A percentile compares a stretch with the other conserved stretches of the same genome.
phyloP scores from a whole-genome alignment of 1,284 basidiomycete genomes.

The Puccinia brachypodii region DNA sequence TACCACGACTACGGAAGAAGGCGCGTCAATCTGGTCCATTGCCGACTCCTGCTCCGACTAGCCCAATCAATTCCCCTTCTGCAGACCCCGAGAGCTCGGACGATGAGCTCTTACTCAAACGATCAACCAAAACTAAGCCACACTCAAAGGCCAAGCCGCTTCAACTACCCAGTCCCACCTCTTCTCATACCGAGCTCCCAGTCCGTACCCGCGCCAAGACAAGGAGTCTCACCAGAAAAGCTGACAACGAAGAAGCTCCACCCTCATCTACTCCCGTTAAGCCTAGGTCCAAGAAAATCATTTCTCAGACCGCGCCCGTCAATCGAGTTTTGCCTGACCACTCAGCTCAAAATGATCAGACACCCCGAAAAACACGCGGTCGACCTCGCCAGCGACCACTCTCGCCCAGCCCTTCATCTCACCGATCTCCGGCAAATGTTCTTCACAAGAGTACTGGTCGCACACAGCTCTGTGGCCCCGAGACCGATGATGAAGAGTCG shows the following conservation, averaged over 20 bases:
- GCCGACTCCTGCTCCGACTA: conserved; percentile 6
- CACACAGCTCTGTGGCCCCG: not conserved
- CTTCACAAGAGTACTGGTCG: not conserved
- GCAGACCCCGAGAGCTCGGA: not conserved
- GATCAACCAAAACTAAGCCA: not conserved
- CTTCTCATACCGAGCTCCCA: not conserved
- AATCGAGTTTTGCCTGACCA: not conserved
- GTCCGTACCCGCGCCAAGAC: not conserved
- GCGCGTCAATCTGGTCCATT: not conserved
- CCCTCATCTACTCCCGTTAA: not conserved
- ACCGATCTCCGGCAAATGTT: not conserved
- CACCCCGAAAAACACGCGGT: not conserved
- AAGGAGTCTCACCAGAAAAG: not conserved
- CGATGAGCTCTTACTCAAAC: not conserved
- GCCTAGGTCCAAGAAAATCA: not conserved
- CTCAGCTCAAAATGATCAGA: not conserved
- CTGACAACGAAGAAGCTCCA: not conserved
- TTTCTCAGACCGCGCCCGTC: not conserved
- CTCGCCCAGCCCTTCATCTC: not conserved
- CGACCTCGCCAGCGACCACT: not conserved
- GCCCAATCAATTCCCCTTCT: not conserved
- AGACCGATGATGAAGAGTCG: not conserved
- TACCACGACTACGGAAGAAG: not conserved
- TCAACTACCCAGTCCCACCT: not conserved
- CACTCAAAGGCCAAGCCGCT: not conserved